Evolutionary conservation across 2,329 filamentous ascomycete genomes (phyloP).

Genomic region (Clonostachys sp.): DNA sequence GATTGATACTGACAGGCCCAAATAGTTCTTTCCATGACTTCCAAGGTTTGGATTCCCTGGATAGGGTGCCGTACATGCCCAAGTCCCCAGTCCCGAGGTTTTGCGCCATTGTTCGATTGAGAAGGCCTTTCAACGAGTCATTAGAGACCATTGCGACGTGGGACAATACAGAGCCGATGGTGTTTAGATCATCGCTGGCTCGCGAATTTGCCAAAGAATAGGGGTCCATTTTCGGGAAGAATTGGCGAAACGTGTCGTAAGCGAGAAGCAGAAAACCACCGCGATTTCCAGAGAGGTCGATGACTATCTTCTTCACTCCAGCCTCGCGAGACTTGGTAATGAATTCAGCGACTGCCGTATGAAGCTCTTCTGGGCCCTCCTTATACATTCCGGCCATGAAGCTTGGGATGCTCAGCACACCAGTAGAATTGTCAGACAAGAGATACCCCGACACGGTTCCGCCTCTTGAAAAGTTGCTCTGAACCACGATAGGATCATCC

Average conservation of each 20-base stretch:
- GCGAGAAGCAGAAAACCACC: constrained; percentile 48
- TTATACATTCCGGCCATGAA: constrained; percentile 26
- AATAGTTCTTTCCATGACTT: neutral
- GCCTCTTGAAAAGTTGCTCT: constrained; percentile 2
- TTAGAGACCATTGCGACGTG: too few species aligned
- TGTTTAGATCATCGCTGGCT: neutral
- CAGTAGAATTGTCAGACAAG: neutral
- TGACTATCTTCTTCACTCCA: constrained; percentile 54
- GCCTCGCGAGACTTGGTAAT: constrained; percentile 18
- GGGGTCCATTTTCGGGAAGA: constrained; percentile 18
- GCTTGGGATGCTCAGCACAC: constrained; percentile 8
- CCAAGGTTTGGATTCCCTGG: neutral
- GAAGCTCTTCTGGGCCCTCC: constrained; percentile 21
- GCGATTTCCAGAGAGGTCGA: constrained; percentile 58
- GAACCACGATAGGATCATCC: neutral
- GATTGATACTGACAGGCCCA: constrained; percentile 7
- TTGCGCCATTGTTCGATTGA: too few species aligned
- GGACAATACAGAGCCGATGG: too few species aligned
- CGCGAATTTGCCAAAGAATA: constrained; percentile 5
- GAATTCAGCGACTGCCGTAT: constrained; percentile 19
- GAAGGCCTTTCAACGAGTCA: too few species aligned
- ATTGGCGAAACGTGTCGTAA: constrained; percentile 40
- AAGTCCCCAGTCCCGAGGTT: neutral
- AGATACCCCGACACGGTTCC: constrained; percentile 13
- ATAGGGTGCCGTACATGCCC: constrained; percentile 1